A percentile compares a stretch with the other conserved stretches of the same genome.
Evolutionary conservation across 495 filamentous ascomycete species (phyloP).

Genomic region (Clavariopsis aquatica): DNA sequence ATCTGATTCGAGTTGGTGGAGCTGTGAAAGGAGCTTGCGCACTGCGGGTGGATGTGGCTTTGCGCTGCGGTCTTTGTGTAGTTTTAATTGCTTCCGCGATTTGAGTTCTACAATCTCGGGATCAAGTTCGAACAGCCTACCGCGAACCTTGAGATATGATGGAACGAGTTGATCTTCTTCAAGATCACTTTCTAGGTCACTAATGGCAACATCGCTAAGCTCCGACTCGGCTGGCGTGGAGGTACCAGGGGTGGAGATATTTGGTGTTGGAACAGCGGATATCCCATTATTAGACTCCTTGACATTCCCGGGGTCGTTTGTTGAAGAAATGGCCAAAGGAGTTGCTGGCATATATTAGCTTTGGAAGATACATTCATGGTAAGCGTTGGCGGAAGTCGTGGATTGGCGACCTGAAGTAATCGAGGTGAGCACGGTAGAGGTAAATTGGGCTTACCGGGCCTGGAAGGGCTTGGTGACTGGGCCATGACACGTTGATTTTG

Average conservation of each 20-base stretch:
- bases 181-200: slow-evolving; percentile 57
- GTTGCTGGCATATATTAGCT: slow-evolving; percentile 10
- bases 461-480: slow-evolving; percentile 11
- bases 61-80: slow-evolving; percentile 37
- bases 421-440: not conserved
- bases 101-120: slow-evolving; percentile 50
- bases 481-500: slow-evolving; percentile 43
- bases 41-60: slow-evolving; percentile 52
- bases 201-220: slow-evolving; percentile 36
- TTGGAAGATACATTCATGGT: not conserved
- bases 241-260: not conserved
- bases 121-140: slow-evolving; percentile 68
- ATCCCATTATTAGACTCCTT: not conserved
- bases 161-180: slow-evolving; percentile 75
- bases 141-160: slow-evolving; percentile 70
- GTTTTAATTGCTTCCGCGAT: slow-evolving; percentile 36
- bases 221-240: slow-evolving; percentile 22
- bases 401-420: not conserved
- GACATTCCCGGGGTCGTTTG: not conserved
- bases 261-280: not conserved
- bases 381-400: not conserved
- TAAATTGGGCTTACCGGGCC: slow-evolving; percentile 29
- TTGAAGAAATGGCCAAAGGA: not conserved
- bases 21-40: slow-evolving; percentile 65
- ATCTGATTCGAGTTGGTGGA: slow-evolving; percentile 77